Percentiles rank a stretch among this genome's conserved stretches.
Evolutionary conservation across 2,329 filamentous ascomycete species (phyloP).

Genomic region (Colletotrichum sojae): DNA sequence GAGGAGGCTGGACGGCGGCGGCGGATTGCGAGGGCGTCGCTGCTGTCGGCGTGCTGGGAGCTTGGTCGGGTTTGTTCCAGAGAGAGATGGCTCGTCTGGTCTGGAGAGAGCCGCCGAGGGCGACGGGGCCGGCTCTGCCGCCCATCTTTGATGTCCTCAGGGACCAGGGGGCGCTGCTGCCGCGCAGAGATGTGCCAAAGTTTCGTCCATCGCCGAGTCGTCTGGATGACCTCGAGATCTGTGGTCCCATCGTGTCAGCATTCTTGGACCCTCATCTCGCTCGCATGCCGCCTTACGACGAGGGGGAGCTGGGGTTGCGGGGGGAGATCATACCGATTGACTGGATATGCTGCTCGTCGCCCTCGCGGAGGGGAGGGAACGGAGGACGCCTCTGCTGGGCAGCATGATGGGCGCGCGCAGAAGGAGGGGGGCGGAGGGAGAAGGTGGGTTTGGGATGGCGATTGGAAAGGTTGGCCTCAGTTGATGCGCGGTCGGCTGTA

Average conservation of each 20-base stretch:
- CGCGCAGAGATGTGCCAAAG: slow-evolving; percentile 50
- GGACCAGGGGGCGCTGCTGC: slow-evolving; percentile 20
- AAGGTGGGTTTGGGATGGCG: slow-evolving; percentile 41
- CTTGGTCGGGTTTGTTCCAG: slow-evolving; percentile 39
- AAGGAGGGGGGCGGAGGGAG: slow-evolving; percentile 31
- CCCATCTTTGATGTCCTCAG: slow-evolving; percentile 29
- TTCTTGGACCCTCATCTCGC: too few relatives aligned
- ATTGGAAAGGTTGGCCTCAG: slow-evolving; percentile 19
- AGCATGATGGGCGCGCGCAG: slow-evolving; percentile 54
- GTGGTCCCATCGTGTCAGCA: background rate
- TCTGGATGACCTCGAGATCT: slow-evolving; percentile 45
- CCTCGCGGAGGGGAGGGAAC: slow-evolving; percentile 54
- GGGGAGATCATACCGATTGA: slow-evolving; percentile 48
- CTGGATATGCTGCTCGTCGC: slow-evolving; percentile 44
- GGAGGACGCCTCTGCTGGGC: slow-evolving; percentile 60
- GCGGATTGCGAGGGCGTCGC: slow-evolving; percentile 6
- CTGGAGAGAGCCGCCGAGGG: slow-evolving; percentile 47
- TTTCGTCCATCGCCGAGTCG: slow-evolving; percentile 52
- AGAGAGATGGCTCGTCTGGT: slow-evolving; percentile 37
- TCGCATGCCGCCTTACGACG: too few relatives aligned
- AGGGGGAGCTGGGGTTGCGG: too few relatives aligned
- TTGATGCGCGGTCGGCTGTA: slow-evolving; percentile 33
- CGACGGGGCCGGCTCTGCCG: slow-evolving; percentile 45
- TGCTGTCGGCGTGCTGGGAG: slow-evolving; percentile 22
- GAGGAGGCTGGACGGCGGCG: slow-evolving; percentile 14